phyloP scores from a whole-genome alignment of 2,329 filamentous ascomycete species.

The Hymenoscyphus albidus region DNA sequence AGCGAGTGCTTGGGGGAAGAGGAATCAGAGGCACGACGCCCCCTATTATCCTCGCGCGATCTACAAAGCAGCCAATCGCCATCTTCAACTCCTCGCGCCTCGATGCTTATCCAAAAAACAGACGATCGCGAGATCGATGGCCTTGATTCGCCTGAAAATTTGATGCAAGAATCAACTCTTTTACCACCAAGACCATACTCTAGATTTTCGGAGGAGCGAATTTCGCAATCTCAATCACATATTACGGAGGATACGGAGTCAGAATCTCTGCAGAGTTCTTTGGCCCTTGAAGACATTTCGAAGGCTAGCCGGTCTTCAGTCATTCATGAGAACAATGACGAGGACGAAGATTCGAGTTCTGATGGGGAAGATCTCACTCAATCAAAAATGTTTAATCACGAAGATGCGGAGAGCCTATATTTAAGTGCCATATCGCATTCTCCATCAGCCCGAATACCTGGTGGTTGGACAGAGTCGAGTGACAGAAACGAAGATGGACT shows the following conservation, averaged over 20 bases:
- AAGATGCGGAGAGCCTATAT: constrained; percentile 84
- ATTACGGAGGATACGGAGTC: constrained; percentile 13
- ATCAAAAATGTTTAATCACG: constrained; percentile 71
- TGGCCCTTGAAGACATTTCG: background rate
- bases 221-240: constrained; percentile 32
- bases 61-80: constrained; percentile 34
- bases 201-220: constrained; percentile 29
- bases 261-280: background rate
- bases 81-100: constrained; percentile 52
- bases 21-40: constrained; percentile 32
- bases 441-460: constrained; percentile 27
- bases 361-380: constrained; percentile 50
- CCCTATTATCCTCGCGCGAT: constrained; percentile 10
- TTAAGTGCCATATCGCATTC: constrained; percentile 64
- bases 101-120: constrained; percentile 31
- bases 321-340: background rate
- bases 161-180: constrained; percentile 29
- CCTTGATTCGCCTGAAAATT: background rate
- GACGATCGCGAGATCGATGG: constrained; percentile 23
- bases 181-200: constrained; percentile 24
- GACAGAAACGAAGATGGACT: constrained; percentile 17
- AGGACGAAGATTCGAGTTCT: constrained; percentile 13
- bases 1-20: constrained; percentile 30
- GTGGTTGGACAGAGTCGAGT: constrained; percentile 28
- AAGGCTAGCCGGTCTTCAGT: background rate